Percentiles rank a stretch among this genome's conserved stretches.
These are phyloP conservation scores for Colletotrichum paranaense DNA, from an alignment of 2,329 filamentous ascomycete genomes.

Conservation along the genomic window DNA sequence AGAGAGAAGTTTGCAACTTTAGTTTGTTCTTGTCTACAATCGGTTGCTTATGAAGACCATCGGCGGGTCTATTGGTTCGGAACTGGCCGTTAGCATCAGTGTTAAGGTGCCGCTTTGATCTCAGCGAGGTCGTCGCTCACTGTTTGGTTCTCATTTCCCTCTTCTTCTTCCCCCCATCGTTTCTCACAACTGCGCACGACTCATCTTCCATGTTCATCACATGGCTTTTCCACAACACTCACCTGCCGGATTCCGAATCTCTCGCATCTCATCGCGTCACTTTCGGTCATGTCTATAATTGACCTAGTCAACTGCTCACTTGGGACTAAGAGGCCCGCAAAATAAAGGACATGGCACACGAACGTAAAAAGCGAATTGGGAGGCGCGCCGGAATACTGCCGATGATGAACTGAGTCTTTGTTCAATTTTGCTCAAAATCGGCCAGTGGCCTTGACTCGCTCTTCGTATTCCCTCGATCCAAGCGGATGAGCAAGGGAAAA, in stretches of 20 bases:
- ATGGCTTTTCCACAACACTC: neutral
- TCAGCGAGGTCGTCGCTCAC: neutral
- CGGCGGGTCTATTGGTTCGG: neutral
- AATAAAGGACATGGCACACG: slow-evolving; percentile 18
- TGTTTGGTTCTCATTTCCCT: neutral
- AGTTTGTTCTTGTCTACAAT: neutral
- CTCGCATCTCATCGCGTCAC: neutral
- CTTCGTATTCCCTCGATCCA: neutral
- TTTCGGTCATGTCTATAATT: neutral
- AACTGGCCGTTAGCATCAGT: neutral
- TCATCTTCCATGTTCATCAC: neutral
- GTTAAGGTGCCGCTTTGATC: neutral
- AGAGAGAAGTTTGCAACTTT: neutral
- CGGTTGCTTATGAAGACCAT: neutral
- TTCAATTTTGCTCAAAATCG: slow-evolving; percentile 11
- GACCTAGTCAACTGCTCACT: too few relatives aligned
- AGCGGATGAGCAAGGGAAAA: neutral
- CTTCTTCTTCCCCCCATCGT: neutral
- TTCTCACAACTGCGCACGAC: neutral
- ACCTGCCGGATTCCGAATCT: neutral
- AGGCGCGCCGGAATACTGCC: neutral
- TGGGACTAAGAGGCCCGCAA: slow-evolving; percentile 5
- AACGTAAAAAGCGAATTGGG: neutral
- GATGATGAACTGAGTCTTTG: neutral
- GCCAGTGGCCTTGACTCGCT: slow-evolving; percentile 16